Base-by-base conservation (phyloP, 345 rosid genomes). In the Erucastrum elatum region DNA sequence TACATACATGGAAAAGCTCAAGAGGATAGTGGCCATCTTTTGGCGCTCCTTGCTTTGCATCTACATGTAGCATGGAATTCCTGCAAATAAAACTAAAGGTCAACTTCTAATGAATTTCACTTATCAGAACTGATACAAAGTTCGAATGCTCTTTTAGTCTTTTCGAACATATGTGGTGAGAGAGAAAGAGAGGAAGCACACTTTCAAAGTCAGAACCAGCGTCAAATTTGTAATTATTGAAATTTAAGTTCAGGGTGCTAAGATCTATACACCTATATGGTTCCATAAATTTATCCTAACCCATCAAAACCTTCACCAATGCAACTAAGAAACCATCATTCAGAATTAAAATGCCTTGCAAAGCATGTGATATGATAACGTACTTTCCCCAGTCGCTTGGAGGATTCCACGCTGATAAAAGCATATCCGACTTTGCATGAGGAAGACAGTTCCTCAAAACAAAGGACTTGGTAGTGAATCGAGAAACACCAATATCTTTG, bases 301-400 rank as follows among this genome's bases (percentile, higher is more conserved):
- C 66, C 78, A 75, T 49, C 63, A 74, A 30, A 31, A 51, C 46
- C 64, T 64, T 64, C 33, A 21, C 51, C 51, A 51, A 35, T 11
- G 33, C 68, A 74, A 51, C 63, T 21, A 64, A 51, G 70, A 74
- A 64, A 74, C 51, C 33, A 63, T 64, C 33, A 74, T 29, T 44
- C 27, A 44, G 55, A 25, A 73, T 66, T 33, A 49, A 61, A 37
- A 66, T 59, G 31, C 31, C 0, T 13, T 39, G 63, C 63, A 60
- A 66, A 72, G 12, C 6, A 58, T 65, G 49, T 66, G n/a, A 44
- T 31, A 64, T 64, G 41, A 75, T 64, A 70, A 64, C 84, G 1
- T 95, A 95, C 99, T 93, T 95, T 85, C 96, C 99, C 99, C 98
- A 93, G 80, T 93, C 99, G 64, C 88, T 83, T 10, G 98, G 98